These are phyloP conservation scores for Sinapis alba DNA, from an alignment of 441 rosid species.

Conservation along the genomic window DNA sequence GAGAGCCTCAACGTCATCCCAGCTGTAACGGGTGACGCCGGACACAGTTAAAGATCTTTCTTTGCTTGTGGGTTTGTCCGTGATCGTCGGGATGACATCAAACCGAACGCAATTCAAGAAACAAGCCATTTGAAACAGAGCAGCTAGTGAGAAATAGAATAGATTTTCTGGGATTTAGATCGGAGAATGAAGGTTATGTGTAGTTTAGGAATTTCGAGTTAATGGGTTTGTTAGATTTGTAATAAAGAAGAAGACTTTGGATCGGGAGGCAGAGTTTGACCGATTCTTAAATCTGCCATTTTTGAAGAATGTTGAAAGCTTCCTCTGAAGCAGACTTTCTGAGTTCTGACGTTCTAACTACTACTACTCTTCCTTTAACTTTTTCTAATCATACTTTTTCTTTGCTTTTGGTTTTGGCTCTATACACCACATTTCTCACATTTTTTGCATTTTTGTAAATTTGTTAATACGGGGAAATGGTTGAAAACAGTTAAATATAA, in stretches of 20 bases:
- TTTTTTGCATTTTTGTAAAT: background rate
- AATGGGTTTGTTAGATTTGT: slow-evolving; percentile 3
- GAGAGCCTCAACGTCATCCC: slow-evolving; percentile 53
- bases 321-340: slow-evolving; percentile 11
- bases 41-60: slow-evolving; percentile 9
- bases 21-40: slow-evolving; percentile 43
- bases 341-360: slow-evolving; percentile 36
- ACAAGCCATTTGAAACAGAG: slow-evolving; percentile 51
- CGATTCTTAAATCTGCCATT: slow-evolving; percentile 21
- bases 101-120: slow-evolving; percentile 37
- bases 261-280: slow-evolving; percentile 38
- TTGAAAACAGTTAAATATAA: background rate
- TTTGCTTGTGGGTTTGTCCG: slow-evolving; percentile 10
- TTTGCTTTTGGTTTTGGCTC: background rate
- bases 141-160: background rate
- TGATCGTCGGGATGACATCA: background rate
- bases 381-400: background rate
- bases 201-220: slow-evolving; percentile 14
- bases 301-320: slow-evolving; percentile 25
- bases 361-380: slow-evolving; percentile 14
- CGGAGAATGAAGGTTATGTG: background rate
- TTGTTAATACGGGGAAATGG: background rate
- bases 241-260: slow-evolving; percentile 15
- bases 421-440: background rate
- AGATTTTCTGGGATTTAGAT: slow-evolving; percentile 5